phyloP scores from a whole-genome alignment of 108 stramenopile species.

The Stephanodiscus triporus region DNA sequence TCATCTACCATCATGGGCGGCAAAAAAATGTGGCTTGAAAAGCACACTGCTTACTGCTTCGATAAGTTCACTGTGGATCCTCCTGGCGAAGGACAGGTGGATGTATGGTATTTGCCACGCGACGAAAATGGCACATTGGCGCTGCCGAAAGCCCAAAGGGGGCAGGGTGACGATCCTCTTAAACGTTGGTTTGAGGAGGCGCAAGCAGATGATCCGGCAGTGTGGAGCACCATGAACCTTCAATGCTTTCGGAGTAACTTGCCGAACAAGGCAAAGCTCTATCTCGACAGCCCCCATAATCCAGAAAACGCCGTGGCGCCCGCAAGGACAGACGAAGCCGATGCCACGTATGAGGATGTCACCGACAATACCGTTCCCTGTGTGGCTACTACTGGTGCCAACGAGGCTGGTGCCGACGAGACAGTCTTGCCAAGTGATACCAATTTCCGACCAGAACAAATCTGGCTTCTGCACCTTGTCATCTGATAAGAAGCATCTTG shows the following conservation, averaged over 20 bases:
- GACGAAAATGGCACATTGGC: neutral
- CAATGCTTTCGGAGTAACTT: neutral
- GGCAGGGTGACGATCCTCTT: neutral
- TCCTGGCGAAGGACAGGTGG: conserved; percentile 1
- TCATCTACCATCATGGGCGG: conserved; percentile 2
- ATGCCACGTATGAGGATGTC: neutral
- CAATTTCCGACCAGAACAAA: too few species aligned
- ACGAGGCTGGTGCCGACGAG: too few species aligned
- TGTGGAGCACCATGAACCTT: neutral
- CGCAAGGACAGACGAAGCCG: neutral
- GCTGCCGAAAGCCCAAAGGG: neutral
- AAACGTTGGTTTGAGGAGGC: neutral
- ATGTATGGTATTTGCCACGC: neutral
- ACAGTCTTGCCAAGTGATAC: too few species aligned
- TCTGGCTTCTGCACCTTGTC: too few species aligned
- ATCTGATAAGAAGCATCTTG: too few species aligned
- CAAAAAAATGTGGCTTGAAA: neutral
- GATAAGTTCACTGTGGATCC: conserved; percentile 1
- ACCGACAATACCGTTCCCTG: neutral
- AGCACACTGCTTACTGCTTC: neutral
- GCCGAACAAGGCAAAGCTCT: conserved; percentile 1
- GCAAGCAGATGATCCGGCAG: neutral
- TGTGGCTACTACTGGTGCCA: too few species aligned
- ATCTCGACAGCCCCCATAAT: neutral
- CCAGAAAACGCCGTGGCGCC: neutral